Evolutionary conservation across 1,284 basidiomycete genomes (phyloP).

Genomic region (Testicularia cyperi): DNA sequence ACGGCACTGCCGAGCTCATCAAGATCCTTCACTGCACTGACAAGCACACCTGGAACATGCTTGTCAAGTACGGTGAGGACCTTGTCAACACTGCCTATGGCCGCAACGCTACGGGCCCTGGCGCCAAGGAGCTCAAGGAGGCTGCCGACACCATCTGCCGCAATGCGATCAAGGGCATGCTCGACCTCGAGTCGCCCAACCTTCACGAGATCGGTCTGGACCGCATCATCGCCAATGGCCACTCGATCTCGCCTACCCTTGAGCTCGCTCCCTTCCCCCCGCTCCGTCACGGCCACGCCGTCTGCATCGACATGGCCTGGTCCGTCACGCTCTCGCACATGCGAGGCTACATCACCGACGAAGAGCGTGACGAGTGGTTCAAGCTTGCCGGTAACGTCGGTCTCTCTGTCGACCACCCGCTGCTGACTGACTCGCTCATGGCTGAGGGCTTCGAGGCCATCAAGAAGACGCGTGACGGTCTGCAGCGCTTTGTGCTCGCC

Average conservation of each 20-base stretch:
- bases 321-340: constrained; percentile 62
- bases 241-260: constrained; percentile 63
- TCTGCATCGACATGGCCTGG: constrained; percentile 64
- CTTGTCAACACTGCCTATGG: constrained; percentile 63
- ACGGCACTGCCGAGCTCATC: constrained; percentile 63
- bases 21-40: constrained; percentile 63
- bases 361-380: constrained; percentile 63
- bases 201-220: constrained; percentile 64
- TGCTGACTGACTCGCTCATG: constrained; percentile 61
- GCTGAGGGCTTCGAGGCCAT: constrained; percentile 61
- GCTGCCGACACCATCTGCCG: constrained; percentile 61
- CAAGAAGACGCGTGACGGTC: constrained; percentile 63
- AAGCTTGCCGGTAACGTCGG: constrained; percentile 61
- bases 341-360: constrained; percentile 61
- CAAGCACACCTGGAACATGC: constrained; percentile 61
- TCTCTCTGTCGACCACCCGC: constrained; percentile 62
- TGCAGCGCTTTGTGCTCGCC: constrained; percentile 63
- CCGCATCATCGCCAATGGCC: constrained; percentile 63
- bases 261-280: constrained; percentile 58
- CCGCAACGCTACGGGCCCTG: constrained; percentile 56
- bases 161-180: constrained; percentile 63
- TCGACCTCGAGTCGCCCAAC: constrained; percentile 63
- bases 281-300: constrained; percentile 61
- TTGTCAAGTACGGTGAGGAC: constrained; percentile 63
- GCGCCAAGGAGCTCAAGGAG: constrained; percentile 59